Evolutionary conservation across 768 basidiomycete species (phyloP).

Genomic region (Hypholoma sublateritium): DNA sequence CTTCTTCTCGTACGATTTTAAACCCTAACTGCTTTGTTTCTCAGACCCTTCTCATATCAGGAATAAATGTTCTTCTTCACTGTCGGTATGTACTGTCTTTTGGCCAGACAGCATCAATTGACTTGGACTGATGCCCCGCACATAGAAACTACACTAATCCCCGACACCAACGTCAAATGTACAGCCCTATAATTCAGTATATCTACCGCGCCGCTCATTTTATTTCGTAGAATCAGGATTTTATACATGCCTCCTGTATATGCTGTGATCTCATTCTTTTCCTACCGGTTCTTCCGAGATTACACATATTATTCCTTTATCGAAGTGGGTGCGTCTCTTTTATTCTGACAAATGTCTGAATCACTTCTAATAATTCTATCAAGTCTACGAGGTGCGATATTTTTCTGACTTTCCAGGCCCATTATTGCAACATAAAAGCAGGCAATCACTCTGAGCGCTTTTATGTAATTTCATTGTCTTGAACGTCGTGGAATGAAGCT

Average conservation of each 20-base stretch:
- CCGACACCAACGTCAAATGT: constrained; percentile 82
- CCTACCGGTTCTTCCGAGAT: constrained; percentile 79
- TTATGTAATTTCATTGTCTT: constrained; percentile 52
- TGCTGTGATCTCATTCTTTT: constrained; percentile 81
- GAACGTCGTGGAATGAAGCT: neutral
- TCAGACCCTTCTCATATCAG: constrained; percentile 64
- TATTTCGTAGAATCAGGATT: constrained; percentile 57
- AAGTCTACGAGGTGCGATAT: constrained; percentile 68
- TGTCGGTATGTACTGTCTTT: constrained; percentile 49
- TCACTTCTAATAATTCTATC: neutral
- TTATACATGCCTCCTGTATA: constrained; percentile 86
- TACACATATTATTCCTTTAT: constrained; percentile 62
- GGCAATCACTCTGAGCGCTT: constrained; percentile 84
- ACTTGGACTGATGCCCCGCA: neutral
- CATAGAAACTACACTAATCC: constrained; percentile 71
- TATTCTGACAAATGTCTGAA: neutral
- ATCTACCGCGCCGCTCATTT: neutral
- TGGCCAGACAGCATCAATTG: neutral
- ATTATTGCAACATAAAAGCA: constrained; percentile 23
- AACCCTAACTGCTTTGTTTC: neutral
- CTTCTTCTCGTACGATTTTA: neutral
- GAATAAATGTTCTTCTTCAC: constrained; percentile 55
- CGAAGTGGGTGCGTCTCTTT: constrained; percentile 36
- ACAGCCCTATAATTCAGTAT: constrained; percentile 18
- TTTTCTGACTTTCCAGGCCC: too few species aligned